These are phyloP conservation scores for Zarea fungicola DNA, from an alignment of 2,329 filamentous ascomycete genomes.

Conservation along the genomic window DNA sequence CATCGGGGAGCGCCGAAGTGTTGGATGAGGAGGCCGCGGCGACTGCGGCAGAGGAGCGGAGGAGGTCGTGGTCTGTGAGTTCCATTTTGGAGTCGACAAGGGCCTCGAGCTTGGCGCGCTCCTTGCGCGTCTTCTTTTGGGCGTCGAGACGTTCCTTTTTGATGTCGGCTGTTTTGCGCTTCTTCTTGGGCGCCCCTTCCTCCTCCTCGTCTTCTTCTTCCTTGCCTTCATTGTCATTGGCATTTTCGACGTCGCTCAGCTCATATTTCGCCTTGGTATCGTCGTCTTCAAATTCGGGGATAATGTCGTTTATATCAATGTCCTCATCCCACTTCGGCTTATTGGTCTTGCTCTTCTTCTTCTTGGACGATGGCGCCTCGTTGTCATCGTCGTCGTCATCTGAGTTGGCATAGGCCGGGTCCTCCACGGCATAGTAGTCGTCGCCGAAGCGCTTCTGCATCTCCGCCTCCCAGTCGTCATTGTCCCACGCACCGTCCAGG, in stretches of 20 bases:
- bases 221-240: constrained; percentile 31
- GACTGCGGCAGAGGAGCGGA: constrained; percentile 41
- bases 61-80: constrained; percentile 60
- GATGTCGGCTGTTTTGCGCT: constrained; percentile 55
- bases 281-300: constrained; percentile 78
- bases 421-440: constrained; percentile 76
- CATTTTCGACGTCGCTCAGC: constrained; percentile 43
- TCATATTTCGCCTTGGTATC: constrained; percentile 46
- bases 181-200: constrained; percentile 46
- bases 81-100: constrained; percentile 79
- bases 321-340: constrained; percentile 86
- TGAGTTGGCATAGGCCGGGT: constrained; percentile 59
- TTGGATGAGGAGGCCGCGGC: too few species aligned
- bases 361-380: constrained; percentile 52
- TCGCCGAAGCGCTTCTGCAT: constrained; percentile 88
- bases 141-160: constrained; percentile 53
- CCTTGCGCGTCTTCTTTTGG: constrained; percentile 70
- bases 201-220: constrained; percentile 38
- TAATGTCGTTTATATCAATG: constrained; percentile 90
- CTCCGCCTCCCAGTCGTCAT: constrained; percentile 83
- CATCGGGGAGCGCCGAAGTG: too few species aligned
- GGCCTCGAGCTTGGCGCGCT: constrained; percentile 78
- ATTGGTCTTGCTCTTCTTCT: constrained; percentile 41
- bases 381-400: constrained; percentile 60
- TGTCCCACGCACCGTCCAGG: constrained; percentile 82